phyloP scores from a whole-genome alignment of 108 stramenopile species.

The Schizochytrium sp. region DNA sequence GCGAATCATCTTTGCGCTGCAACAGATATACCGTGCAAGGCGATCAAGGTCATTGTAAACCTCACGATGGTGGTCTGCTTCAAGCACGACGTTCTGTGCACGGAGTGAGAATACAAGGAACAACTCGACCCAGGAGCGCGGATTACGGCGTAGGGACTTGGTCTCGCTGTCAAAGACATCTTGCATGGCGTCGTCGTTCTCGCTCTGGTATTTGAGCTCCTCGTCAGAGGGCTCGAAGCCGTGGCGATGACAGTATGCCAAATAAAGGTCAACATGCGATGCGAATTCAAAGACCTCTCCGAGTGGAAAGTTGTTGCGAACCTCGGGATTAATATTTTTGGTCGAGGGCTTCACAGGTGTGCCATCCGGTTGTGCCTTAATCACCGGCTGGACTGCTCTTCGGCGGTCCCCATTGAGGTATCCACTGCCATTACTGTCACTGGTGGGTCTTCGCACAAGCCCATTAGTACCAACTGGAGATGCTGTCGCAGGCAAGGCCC shows the following conservation, averaged over 20 bases:
- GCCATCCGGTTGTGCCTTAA: too few species aligned
- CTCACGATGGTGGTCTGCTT: constrained; percentile 22
- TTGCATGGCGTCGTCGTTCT: not conserved
- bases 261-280: not conserved
- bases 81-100: not conserved
- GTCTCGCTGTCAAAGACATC: constrained; percentile 18
- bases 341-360: too few species aligned
- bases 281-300: constrained; percentile 4
- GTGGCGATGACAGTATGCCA: not conserved
- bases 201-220: not conserved
- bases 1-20: not conserved
- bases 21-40: not conserved
- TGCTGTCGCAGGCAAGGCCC: too few species aligned
- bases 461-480: too few species aligned
- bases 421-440: too few species aligned
- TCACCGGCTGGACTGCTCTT: too few species aligned
- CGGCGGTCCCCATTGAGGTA: too few species aligned
- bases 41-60: constrained; percentile 8
- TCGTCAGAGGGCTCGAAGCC: not conserved
- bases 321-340: too few species aligned
- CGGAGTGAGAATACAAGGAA: constrained; percentile 25
- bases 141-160: not conserved
- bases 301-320: not conserved
- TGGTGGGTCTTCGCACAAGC: too few species aligned
- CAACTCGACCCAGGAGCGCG: constrained; percentile 11